These are phyloP conservation scores for Exserohilum rostratum DNA, from an alignment of 2,329 filamentous ascomycete genomes.

Conservation along the genomic window DNA sequence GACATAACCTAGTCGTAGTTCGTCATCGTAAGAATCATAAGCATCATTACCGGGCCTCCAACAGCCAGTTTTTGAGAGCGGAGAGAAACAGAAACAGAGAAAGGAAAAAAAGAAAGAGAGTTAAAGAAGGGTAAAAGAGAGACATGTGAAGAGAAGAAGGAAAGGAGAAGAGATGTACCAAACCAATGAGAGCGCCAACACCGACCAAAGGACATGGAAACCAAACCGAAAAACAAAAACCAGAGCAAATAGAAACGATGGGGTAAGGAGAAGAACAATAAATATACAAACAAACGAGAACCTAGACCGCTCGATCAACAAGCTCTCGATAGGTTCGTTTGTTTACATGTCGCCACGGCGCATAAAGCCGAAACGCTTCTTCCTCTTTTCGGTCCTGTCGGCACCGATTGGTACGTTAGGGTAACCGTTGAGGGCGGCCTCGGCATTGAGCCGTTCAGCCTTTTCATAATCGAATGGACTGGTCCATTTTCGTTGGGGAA, in stretches of 20 bases:
- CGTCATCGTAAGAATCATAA: conserved; percentile 17
- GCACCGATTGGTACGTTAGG: conserved; percentile 13
- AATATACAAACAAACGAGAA: conserved; percentile 4
- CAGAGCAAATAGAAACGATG: not conserved
- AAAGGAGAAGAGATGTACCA: not conserved
- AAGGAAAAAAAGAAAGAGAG: not conserved
- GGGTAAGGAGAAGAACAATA: not conserved
- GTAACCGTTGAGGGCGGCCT: conserved; percentile 35
- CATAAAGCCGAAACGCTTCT: conserved; percentile 17
- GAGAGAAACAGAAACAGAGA: not conserved
- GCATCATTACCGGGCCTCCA: conserved; percentile 13
- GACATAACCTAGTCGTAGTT: conserved; percentile 12
- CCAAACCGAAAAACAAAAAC: not conserved
- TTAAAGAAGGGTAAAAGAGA: not conserved
- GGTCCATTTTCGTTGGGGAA: conserved; percentile 54
- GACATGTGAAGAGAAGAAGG: not conserved
- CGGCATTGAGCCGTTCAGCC: conserved; percentile 50
- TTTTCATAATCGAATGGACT: conserved; percentile 52
- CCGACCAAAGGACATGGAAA: conserved; percentile 2
- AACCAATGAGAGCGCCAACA: not conserved
- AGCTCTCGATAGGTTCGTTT: not conserved
- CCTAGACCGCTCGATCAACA: not conserved
- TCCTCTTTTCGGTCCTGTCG: conserved; percentile 11
- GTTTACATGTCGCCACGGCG: conserved; percentile 8
- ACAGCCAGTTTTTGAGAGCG: conserved; percentile 6